These are phyloP conservation scores for Exserohilum turcica DNA, from an alignment of 2,329 filamentous ascomycete genomes.

Conservation along the genomic window DNA sequence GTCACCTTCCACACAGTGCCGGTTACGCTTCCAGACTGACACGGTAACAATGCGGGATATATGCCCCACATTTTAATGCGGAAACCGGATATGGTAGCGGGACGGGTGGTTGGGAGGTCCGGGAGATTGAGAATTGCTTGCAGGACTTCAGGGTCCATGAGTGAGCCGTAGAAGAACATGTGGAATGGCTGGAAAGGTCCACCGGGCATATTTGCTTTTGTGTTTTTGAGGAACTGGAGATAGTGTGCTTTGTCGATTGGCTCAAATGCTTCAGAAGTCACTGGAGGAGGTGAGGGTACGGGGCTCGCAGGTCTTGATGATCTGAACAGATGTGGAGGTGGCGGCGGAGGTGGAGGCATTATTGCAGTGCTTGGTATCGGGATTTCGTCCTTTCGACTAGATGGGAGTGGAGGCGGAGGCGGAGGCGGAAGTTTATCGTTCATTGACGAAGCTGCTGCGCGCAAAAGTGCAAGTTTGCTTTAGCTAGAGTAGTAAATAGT, in stretches of 20 bases:
- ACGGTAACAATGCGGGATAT: constrained; percentile 28
- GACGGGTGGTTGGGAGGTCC: constrained; percentile 23
- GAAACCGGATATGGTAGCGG: constrained; percentile 32
- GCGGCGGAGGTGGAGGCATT: not conserved
- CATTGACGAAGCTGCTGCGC: constrained; percentile 3
- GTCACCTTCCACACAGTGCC: constrained; percentile 22
- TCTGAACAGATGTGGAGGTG: constrained; percentile 3
- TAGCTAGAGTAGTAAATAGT: too few species aligned
- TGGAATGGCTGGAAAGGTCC: constrained; percentile 25
- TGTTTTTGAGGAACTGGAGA: constrained; percentile 3
- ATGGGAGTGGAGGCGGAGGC: not conserved
- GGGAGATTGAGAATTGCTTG: constrained; percentile 33
- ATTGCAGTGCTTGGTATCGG: constrained; percentile 4
- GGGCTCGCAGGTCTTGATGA: not conserved
- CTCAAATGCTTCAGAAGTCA: constrained; percentile 4
- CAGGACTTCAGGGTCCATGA: constrained; percentile 41
- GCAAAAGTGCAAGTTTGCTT: not conserved
- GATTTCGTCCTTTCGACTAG: constrained; percentile 1
- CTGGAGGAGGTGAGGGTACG: constrained; percentile 1
- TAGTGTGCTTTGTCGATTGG: constrained; percentile 6
- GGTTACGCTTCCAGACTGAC: constrained; percentile 13
- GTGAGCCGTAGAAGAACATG: constrained; percentile 43
- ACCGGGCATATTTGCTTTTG: constrained; percentile 7
- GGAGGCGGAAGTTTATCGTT: constrained; percentile 5
- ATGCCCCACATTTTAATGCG: constrained; percentile 41